Evolutionary conservation across 805 yeast genomes (phyloP), one percentile per base, ranked within the genome.

Genomic region (Soucietia sequanensis): DNA sequence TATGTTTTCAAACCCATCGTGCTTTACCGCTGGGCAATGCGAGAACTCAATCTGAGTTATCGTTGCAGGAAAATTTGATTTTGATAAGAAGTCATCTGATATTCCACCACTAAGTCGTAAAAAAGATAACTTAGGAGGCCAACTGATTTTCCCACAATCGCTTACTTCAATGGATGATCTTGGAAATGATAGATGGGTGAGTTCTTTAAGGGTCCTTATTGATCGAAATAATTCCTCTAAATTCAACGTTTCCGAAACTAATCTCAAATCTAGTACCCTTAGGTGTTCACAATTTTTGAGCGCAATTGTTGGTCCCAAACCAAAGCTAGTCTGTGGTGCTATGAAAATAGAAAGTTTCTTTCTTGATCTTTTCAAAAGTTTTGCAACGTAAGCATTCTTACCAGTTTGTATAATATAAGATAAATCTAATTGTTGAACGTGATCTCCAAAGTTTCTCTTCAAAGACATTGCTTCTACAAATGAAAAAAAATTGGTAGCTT

Each of bases 311-410:
- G 98, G 97, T 2, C 95, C 84, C 32, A 80, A 74, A 0, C 99
- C 99, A 65, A 93, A 91, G 62, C 95, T 84, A 21, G 97, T 82
- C 54, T 91, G 98, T 3, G 98, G 96, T 0, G 98, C 96, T 6
- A 84, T 75, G 48, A 93, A 89, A 8, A 70, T 65, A 43, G 79
- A 75, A 31, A 93, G 63, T 24, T 70, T 73, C 13, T 70, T 56
- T 6, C 89, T 75, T 35, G 96, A 85, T 26, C 96, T 70, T 49
- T 95, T 76, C 36, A 93, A 64, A 5, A 93, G 56, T 44, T 85
- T 82, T 0, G 97, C 87, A 9, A 91, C 88, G 56, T 72, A 84
- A 4, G 97, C 91, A 59, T 89, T 93, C 56, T 86, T 89, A 9
- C 98, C 98, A 23, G 87, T 74, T 58, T 93, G 98, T 41, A 89